Conservation (phyloP, 2,329 filamentous ascomycete genomes). For the Sporothrix globosa region DNA sequence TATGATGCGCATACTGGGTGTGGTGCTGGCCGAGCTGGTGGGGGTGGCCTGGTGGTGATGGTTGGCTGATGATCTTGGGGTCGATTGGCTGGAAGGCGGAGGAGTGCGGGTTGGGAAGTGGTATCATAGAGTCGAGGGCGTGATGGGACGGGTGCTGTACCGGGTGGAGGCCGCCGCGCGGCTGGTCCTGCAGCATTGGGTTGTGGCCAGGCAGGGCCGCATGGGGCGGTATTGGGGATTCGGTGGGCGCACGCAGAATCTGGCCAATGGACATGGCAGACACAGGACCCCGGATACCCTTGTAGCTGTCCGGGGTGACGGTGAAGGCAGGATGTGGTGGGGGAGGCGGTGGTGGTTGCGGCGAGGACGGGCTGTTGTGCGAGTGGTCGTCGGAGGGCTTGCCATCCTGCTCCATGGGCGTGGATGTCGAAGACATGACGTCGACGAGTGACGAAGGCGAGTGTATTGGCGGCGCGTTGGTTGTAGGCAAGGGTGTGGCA, state of each 20-base stretch:
- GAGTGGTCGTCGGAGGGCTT: slow-evolving; percentile 28
- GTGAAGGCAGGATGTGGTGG: slow-evolving; percentile 38
- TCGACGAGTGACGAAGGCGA: slow-evolving; percentile 13
- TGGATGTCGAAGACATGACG: slow-evolving; percentile 17
- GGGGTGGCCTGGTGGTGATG: slow-evolving; percentile 39
- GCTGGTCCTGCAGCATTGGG: slow-evolving; percentile 42
- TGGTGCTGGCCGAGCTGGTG: slow-evolving; percentile 37
- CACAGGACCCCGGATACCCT: slow-evolving; percentile 51
- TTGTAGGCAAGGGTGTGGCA: slow-evolving; percentile 22
- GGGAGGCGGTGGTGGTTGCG: slow-evolving; percentile 39
- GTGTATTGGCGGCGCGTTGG: slow-evolving; percentile 28
- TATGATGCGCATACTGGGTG: slow-evolving; percentile 25
- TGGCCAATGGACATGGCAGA: slow-evolving; percentile 47
- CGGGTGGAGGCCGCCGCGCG: slow-evolving; percentile 42
- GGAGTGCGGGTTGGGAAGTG: slow-evolving; percentile 37
- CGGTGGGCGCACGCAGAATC: slow-evolving; percentile 39
- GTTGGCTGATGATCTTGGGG: slow-evolving; percentile 60
- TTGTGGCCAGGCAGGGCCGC: slow-evolving; percentile 38
- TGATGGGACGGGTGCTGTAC: slow-evolving; percentile 45
- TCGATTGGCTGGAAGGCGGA: slow-evolving; percentile 57
- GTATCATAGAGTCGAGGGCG: slow-evolving; percentile 36
- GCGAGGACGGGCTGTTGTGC: slow-evolving; percentile 48
- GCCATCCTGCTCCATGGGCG: slow-evolving; percentile 34
- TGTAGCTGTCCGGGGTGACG: slow-evolving; percentile 48
- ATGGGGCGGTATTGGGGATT: slow-evolving; percentile 40